A percentile compares a stretch with the other conserved stretches of the same genome.
phyloP scores from a whole-genome alignment of 108 stramenopile species.

The Thalassiosira profunda region DNA sequence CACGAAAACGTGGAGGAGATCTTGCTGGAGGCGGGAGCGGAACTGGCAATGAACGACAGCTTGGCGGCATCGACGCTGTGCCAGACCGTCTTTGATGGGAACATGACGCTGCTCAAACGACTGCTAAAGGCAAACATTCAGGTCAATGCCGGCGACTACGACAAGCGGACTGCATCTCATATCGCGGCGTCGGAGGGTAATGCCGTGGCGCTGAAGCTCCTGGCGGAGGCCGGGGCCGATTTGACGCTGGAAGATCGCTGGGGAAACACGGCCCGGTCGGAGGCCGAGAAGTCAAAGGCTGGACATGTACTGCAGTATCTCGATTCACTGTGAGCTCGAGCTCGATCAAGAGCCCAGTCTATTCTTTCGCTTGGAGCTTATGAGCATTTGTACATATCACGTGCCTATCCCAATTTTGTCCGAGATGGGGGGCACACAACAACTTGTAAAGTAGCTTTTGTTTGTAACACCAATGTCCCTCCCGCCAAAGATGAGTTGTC shows the following conservation, averaged over 20 bases:
- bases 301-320: conserved; percentile 6
- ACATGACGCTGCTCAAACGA: conserved; percentile 48
- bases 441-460: too few species aligned
- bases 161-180: conserved; percentile 55
- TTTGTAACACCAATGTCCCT: too few species aligned
- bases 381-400: too few species aligned
- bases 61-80: conserved; percentile 55
- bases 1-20: conserved; percentile 49
- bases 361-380: too few species aligned
- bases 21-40: conserved; percentile 32
- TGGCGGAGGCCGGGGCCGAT: conserved; percentile 54
- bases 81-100: conserved; percentile 65
- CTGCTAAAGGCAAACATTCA: conserved; percentile 56
- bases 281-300: conserved; percentile 30
- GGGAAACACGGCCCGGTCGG: conserved; percentile 32
- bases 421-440: too few species aligned
- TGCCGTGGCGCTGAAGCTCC: conserved; percentile 37
- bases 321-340: conserved; percentile 6
- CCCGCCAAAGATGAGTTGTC: too few species aligned
- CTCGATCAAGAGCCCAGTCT: too few species aligned
- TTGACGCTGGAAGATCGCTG: conserved; percentile 51
- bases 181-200: conserved; percentile 68
- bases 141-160: conserved; percentile 67
- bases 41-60: conserved; percentile 48
- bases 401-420: too few species aligned